phyloP scores from a whole-genome alignment of 2,329 filamentous ascomycete genomes.

The Talaromyces sp. region DNA sequence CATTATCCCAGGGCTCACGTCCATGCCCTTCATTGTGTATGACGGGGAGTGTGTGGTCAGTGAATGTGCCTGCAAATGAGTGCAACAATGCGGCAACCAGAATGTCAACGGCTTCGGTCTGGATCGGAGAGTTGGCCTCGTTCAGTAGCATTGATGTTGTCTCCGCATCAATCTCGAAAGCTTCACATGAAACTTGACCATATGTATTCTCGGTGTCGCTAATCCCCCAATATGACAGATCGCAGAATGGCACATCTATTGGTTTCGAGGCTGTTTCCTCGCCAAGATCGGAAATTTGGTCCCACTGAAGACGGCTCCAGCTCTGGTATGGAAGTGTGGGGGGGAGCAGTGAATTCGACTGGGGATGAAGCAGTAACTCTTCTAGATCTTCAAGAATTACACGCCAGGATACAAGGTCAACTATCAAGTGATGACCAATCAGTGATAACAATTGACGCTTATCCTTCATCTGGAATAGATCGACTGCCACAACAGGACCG shows the following conservation, averaged over 20 bases:
- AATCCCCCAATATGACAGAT: slow-evolving; percentile 37
- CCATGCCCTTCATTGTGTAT: slow-evolving; percentile 52
- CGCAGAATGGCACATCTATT: slow-evolving; percentile 27
- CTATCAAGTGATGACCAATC: slow-evolving; percentile 38
- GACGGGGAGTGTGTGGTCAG: slow-evolving; percentile 38
- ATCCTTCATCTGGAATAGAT: slow-evolving; percentile 39
- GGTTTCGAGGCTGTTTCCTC: neutral
- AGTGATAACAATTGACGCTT: slow-evolving; percentile 31
- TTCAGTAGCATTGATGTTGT: slow-evolving; percentile 30
- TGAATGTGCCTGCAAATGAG: slow-evolving; percentile 45
- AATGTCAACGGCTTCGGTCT: slow-evolving; percentile 38
- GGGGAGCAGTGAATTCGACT: slow-evolving; percentile 22
- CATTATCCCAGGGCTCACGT: slow-evolving; percentile 44
- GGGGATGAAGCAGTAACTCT: slow-evolving; percentile 32
- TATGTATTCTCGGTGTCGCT: slow-evolving; percentile 30
- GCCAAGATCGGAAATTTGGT: slow-evolving; percentile 22
- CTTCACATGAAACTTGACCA: slow-evolving; percentile 34
- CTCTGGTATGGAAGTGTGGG: slow-evolving; percentile 36
- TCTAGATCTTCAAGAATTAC: slow-evolving; percentile 40
- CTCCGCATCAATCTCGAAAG: slow-evolving; percentile 31
- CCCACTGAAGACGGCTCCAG: slow-evolving; percentile 35
- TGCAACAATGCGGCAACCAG: slow-evolving; percentile 39
- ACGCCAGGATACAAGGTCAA: slow-evolving; percentile 42
- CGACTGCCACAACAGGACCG: slow-evolving; percentile 41
- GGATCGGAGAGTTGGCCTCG: slow-evolving; percentile 32